phyloP scores from a whole-genome alignment of 257 asterid species.

The Knoxia roxburghii region DNA sequence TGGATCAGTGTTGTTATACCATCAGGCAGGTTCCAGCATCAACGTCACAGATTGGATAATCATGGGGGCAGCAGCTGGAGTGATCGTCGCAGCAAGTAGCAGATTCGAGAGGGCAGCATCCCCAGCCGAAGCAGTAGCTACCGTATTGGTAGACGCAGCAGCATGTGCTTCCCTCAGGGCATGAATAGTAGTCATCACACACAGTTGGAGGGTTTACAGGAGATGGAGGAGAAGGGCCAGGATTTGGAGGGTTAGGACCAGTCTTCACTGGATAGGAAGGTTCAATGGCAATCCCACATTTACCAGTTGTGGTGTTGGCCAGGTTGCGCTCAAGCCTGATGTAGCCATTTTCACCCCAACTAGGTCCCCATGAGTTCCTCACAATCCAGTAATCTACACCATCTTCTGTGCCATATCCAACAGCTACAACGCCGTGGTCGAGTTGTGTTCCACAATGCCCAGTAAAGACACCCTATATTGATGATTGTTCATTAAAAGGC shows the following conservation, averaged over 20 bases:
- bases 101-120: constrained; percentile 83
- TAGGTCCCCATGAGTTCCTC: constrained; percentile 81
- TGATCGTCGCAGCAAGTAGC: constrained; percentile 91
- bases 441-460: constrained; percentile 67
- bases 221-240: constrained; percentile 76
- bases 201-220: constrained; percentile 60
- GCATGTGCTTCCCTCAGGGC: constrained; percentile 69
- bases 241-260: constrained; percentile 80
- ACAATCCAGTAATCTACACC: constrained; percentile 79
- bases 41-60: constrained; percentile 67
- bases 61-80: constrained; percentile 84
- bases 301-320: constrained; percentile 44
- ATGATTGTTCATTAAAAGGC: not conserved
- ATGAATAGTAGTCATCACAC: constrained; percentile 64
- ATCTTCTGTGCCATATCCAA: constrained; percentile 69
- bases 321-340: constrained; percentile 64
- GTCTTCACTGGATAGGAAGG: constrained; percentile 80
- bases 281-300: constrained; percentile 80
- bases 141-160: constrained; percentile 64
- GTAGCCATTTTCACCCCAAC: constrained; percentile 87
- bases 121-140: constrained; percentile 66
- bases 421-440: constrained; percentile 83
- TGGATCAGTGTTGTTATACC: constrained; percentile 29
- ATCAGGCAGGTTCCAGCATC: constrained; percentile 57
- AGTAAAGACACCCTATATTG: constrained; percentile 66